phyloP scores from a whole-genome alignment of 805 yeast genomes.

The Spathaspora hagerdaliae region DNA sequence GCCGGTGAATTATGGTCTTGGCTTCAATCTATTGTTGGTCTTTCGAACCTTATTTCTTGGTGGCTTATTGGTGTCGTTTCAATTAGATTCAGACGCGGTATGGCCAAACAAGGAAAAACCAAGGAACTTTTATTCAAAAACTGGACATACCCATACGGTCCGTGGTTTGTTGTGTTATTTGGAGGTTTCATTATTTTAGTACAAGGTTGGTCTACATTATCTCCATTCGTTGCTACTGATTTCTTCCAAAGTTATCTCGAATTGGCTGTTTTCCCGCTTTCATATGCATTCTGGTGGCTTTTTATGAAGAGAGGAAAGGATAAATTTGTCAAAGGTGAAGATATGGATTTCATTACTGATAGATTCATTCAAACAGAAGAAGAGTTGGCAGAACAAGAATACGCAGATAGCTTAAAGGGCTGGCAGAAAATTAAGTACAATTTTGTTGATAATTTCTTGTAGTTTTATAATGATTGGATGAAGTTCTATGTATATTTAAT shows the following conservation, averaged over 20 bases:
- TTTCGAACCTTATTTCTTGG: conserved; percentile 52
- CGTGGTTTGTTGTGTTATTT: conserved; percentile 41
- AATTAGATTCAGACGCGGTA: conserved; percentile 46
- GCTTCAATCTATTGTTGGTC: conserved; percentile 51
- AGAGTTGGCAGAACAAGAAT: conserved; percentile 38
- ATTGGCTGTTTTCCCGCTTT: conserved; percentile 43
- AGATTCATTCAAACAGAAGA: conserved; percentile 48
- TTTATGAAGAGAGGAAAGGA: conserved; percentile 34
- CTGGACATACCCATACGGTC: conserved; percentile 52
- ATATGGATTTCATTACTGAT: conserved; percentile 53
- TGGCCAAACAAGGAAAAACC: conserved; percentile 39
- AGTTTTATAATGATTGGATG: background rate
- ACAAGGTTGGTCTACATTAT: conserved; percentile 51
- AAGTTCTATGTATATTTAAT: background rate
- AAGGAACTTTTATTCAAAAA: conserved; percentile 39
- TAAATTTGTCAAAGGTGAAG: conserved; percentile 37
- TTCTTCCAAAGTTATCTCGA: conserved; percentile 47
- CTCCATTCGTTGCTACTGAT: conserved; percentile 39
- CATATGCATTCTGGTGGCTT: conserved; percentile 47
- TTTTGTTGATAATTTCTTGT: conserved; percentile 24
- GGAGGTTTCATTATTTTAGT: conserved; percentile 43
- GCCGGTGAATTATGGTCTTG: conserved; percentile 52
- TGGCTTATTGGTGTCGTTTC: conserved; percentile 46
- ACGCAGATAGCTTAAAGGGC: conserved; percentile 38
- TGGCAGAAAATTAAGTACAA: conserved; percentile 37